phyloP scores from a whole-genome alignment of 2,329 filamentous ascomycete species.

The Tetracladium maxilliforme region DNA sequence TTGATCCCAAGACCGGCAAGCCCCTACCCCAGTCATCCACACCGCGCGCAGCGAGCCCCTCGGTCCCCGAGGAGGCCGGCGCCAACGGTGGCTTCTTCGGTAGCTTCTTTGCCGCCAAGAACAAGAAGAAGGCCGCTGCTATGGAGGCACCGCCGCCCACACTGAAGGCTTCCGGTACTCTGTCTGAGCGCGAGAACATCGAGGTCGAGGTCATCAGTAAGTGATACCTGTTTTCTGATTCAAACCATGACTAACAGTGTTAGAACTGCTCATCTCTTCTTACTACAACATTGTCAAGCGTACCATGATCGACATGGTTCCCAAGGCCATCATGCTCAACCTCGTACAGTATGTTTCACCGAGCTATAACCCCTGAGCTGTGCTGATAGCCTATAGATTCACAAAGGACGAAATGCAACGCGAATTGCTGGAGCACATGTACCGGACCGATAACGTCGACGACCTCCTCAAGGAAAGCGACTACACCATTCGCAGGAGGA shows the following conservation, averaged over 20 bases:
- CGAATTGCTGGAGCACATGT: conserved; percentile 95
- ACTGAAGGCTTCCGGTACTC: conserved; percentile 83
- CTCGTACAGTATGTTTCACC: conserved; percentile 67
- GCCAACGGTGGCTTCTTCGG: conserved; percentile 80
- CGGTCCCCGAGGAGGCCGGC: conserved; percentile 32
- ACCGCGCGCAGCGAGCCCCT: conserved; percentile 57
- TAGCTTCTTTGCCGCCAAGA: conserved; percentile 97
- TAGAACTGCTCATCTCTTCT: conserved; percentile 86
- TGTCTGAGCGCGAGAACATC: conserved; percentile 86
- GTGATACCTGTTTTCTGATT: conserved; percentile 18
- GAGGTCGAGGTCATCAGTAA: conserved; percentile 97
- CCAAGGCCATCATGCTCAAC: conserved; percentile 96
- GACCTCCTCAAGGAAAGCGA: conserved; percentile 96
- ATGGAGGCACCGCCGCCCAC: conserved; percentile 93
- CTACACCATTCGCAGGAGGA: conserved; percentile 85
- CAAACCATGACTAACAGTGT: conserved; percentile 8
- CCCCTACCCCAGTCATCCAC: conserved; percentile 50
- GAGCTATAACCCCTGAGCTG: background rate
- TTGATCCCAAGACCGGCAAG: conserved; percentile 98
- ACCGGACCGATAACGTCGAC: conserved; percentile 78
- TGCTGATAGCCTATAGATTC: conserved; percentile 36
- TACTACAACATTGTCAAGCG: conserved; percentile 98
- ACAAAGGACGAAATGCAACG: conserved; percentile 98
- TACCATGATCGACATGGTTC: conserved; percentile 99
- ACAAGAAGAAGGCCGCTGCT: conserved; percentile 99